Percentiles rank a stretch among this genome's conserved stretches.
These are phyloP conservation scores for Pleurozium schreberi DNA, from an alignment of 225 moss, liverwort and hornwort species.

Conservation along the genomic window DNA sequence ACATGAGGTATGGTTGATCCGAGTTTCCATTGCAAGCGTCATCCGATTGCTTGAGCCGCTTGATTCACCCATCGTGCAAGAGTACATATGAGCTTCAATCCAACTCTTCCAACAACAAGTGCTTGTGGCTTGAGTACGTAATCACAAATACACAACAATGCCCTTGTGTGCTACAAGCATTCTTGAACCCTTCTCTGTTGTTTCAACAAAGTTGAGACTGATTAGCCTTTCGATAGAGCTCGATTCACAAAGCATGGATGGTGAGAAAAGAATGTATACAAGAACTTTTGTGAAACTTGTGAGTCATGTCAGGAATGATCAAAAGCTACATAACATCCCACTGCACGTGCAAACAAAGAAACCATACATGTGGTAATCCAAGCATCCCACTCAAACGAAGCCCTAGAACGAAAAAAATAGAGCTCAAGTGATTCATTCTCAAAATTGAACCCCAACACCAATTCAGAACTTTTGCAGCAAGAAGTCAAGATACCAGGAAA, in stretches of 20 bases:
- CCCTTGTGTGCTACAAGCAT: not conserved
- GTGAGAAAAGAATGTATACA: not conserved
- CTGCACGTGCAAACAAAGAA: not conserved
- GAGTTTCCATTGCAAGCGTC: not conserved
- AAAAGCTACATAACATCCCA: not conserved
- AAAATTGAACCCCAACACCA: not conserved
- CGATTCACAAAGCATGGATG: not conserved
- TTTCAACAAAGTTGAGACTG: not conserved
- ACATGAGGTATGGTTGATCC: fast-evolving
- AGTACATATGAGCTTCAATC: not conserved
- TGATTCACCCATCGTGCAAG: not conserved
- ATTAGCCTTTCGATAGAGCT: not conserved
- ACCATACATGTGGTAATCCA: not conserved
- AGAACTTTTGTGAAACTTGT: not conserved
- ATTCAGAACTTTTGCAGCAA: not conserved
- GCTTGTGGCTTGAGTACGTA: fast-evolving
- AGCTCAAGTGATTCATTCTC: not conserved
- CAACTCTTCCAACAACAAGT: not conserved
- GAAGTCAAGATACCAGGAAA: not conserved
- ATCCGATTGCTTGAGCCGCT: not conserved
- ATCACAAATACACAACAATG: not conserved
- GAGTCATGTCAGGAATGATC: too few relatives aligned
- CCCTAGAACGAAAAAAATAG: not conserved
- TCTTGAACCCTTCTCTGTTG: not conserved
- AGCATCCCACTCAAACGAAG: not conserved